Conservation (phyloP, 805 yeast species). For the Ogataea angusta region DNA sequence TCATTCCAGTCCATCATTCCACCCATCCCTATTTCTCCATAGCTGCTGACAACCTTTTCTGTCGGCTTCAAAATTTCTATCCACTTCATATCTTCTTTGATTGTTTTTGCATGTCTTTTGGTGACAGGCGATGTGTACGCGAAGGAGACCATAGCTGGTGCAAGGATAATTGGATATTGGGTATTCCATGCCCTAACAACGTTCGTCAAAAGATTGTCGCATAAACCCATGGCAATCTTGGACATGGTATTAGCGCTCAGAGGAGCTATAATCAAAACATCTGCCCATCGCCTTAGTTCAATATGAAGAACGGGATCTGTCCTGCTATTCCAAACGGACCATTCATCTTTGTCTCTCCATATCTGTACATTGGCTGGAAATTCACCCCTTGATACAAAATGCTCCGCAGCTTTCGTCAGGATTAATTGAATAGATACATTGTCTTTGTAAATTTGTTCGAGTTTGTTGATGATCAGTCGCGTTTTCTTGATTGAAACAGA, state of each 20-base stretch:
- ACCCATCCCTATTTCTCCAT: constrained; percentile 64
- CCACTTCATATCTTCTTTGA: constrained; percentile 63
- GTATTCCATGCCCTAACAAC: constrained; percentile 63
- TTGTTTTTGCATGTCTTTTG: constrained; percentile 49
- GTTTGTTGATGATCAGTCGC: constrained; percentile 47
- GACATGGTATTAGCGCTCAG: constrained; percentile 56
- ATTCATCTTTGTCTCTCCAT: constrained; percentile 59
- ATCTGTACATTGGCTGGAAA: constrained; percentile 45
- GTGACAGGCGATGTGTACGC: constrained; percentile 57
- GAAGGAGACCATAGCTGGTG: constrained; percentile 60
- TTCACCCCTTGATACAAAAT: constrained; percentile 47
- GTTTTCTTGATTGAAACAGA: constrained; percentile 51
- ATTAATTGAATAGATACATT: constrained; percentile 52
- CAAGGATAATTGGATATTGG: constrained; percentile 51
- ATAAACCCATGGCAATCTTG: constrained; percentile 53
- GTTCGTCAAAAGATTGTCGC: constrained; percentile 56
- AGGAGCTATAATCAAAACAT: constrained; percentile 53
- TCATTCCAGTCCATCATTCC: constrained; percentile 71
- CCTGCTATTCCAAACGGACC: constrained; percentile 51
- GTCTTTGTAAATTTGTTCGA: constrained; percentile 51
- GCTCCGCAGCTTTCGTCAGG: constrained; percentile 51
- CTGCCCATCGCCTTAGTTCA: constrained; percentile 61
- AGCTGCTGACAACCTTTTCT: constrained; percentile 51
- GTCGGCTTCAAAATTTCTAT: constrained; percentile 57
- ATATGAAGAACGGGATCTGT: constrained; percentile 60